A percentile compares a stretch with the other conserved stretches of the same genome.
phyloP scores from a whole-genome alignment of 2,329 filamentous ascomycete genomes.

The Exophiala mesophila region DNA sequence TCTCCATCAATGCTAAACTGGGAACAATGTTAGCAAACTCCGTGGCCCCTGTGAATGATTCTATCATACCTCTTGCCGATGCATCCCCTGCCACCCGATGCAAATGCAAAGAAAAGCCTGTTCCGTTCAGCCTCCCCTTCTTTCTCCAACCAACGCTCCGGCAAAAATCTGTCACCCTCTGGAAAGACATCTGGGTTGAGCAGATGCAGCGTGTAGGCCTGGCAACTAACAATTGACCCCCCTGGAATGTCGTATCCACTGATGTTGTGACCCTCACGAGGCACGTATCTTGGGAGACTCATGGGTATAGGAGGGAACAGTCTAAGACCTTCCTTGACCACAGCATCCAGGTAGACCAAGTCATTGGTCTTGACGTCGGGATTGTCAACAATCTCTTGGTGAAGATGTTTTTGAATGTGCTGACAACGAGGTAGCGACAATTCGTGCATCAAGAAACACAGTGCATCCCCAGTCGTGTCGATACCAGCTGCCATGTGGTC shows the following conservation, averaged over 20 bases:
- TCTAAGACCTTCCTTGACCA: conserved; percentile 45
- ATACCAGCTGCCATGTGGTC: conserved; percentile 70
- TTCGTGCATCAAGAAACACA: conserved; percentile 69
- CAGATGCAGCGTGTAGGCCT: conserved; percentile 26
- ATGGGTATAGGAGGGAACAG: conserved; percentile 41
- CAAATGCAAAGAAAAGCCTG: conserved; percentile 16
- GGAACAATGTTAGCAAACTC: conserved; percentile 7
- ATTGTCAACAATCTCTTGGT: conserved; percentile 48
- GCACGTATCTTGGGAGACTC: conserved; percentile 28
- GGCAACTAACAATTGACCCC: conserved; percentile 28
- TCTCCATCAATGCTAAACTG: conserved; percentile 60
- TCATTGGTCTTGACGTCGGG: conserved; percentile 24
- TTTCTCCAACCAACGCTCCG: conserved; percentile 22
- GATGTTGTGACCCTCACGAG: conserved; percentile 35
- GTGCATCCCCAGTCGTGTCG: conserved; percentile 64
- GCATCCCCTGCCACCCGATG: conserved; percentile 16
- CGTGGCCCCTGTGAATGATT: neutral
- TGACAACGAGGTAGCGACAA: conserved; percentile 57
- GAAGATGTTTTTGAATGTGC: conserved; percentile 49
- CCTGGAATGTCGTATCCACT: conserved; percentile 32
- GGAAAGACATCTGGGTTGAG: conserved; percentile 24
- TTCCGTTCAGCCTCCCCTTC: conserved; percentile 12
- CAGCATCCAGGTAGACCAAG: conserved; percentile 43
- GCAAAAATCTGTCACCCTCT: conserved; percentile 18
- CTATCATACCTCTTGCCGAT: conserved; percentile 49